Evolutionary conservation across 2,329 filamentous ascomycete species (phyloP).

Genomic region (Penicillium sp.): DNA sequence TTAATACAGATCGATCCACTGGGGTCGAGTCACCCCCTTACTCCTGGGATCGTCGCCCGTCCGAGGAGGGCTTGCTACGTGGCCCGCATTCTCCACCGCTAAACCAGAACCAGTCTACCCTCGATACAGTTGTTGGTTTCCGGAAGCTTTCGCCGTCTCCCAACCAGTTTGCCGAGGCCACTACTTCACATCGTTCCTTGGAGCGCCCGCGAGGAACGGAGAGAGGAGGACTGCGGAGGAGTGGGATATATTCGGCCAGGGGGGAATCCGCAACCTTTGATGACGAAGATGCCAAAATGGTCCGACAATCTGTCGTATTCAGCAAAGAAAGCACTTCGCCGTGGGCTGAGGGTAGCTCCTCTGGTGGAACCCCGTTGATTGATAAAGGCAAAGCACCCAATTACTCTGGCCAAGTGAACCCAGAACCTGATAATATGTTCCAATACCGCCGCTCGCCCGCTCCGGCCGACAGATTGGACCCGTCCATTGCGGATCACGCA

Average conservation of each 20-base stretch:
- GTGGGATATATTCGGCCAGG: constrained; percentile 30
- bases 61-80: constrained; percentile 51
- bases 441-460: constrained; percentile 16
- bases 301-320: constrained; percentile 36
- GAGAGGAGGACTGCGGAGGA: constrained; percentile 32
- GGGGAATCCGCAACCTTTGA: constrained; percentile 32
- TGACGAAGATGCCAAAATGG: constrained; percentile 43
- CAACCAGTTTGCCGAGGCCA: constrained; percentile 26
- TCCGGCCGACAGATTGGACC: constrained; percentile 22
- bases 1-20: constrained; percentile 46
- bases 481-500: constrained; percentile 45
- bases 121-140: constrained; percentile 15
- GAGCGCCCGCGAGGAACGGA: constrained; percentile 29
- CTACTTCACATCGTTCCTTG: constrained; percentile 35
- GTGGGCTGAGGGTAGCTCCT: constrained; percentile 22
- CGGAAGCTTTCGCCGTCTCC: constrained; percentile 25
- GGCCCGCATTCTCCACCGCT: constrained; percentile 29
- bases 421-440: constrained; percentile 17
- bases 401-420: constrained; percentile 12
- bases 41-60: constrained; percentile 55
- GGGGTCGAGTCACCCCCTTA: constrained; percentile 51
- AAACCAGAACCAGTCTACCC: constrained; percentile 16
- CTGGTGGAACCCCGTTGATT: constrained; percentile 32
- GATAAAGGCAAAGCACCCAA: constrained; percentile 20
- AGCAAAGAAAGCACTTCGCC: constrained; percentile 28